These are phyloP conservation scores for Arbutus unedo DNA, from an alignment of 148 eudicot species.

Conservation along the genomic window DNA sequence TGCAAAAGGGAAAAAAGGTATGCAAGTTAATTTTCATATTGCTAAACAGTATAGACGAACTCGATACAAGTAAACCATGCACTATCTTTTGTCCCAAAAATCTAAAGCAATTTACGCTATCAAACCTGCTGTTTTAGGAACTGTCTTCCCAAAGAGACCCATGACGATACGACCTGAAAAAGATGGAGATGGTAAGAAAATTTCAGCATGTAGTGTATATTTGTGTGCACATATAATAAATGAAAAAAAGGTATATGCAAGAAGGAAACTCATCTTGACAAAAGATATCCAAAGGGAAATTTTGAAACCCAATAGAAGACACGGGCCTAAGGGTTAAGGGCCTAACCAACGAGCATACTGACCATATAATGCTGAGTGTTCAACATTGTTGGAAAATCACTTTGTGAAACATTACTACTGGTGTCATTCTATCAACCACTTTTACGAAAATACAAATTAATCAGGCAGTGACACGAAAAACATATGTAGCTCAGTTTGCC, in stretches of 20 bases:
- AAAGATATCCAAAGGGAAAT: not conserved
- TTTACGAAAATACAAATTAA: not conserved
- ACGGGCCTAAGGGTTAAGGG: not conserved
- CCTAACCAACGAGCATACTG: not conserved
- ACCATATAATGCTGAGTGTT: not conserved
- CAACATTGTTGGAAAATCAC: not conserved
- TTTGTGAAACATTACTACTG: not conserved
- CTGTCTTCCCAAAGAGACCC: slow-evolving; percentile 96
- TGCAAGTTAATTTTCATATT: slow-evolving; percentile 10
- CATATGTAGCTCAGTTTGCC: not conserved
- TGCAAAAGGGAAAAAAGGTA: slow-evolving; percentile 28
- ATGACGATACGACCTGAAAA: slow-evolving; percentile 82
- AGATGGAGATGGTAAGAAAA: not conserved
- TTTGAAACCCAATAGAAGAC: not conserved
- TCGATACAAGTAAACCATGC: not conserved
- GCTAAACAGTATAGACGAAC: not conserved
- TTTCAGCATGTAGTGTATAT: slow-evolving; percentile 5
- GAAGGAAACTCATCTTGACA: not conserved
- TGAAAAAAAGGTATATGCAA: not conserved
- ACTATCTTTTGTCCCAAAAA: not conserved
- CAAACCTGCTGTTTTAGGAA: slow-evolving; percentile 94
- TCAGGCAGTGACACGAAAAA: not conserved
- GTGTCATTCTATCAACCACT: not conserved
- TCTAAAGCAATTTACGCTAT: not conserved
- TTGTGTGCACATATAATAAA: not conserved